Conservation (phyloP, 371 early-diverging fungal genomes). For the Mortierella sp. region DNA sequence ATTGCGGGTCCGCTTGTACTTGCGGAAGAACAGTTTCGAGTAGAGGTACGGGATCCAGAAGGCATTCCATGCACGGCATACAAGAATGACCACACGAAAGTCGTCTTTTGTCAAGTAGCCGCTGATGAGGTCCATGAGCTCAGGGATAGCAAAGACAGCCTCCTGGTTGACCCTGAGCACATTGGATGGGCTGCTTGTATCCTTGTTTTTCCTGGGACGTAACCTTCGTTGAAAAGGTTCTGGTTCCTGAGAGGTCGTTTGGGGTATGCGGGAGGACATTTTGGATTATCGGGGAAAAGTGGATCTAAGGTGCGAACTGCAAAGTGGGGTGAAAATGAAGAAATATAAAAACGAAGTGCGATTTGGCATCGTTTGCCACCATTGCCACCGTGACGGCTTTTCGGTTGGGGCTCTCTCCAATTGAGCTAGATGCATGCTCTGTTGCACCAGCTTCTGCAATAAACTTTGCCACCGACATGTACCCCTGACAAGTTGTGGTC, state of each 20-base stretch:
- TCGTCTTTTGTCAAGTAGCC: background rate
- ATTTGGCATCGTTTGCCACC: too few relatives aligned
- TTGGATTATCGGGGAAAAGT: background rate
- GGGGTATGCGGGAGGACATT: background rate
- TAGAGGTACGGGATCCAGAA: conserved; percentile 24
- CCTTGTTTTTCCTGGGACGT: background rate
- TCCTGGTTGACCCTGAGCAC: background rate
- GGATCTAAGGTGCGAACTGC: too few relatives aligned
- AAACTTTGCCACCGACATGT: too few relatives aligned
- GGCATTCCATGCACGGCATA: conserved; percentile 8
- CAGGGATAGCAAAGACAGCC: conserved; percentile 14
- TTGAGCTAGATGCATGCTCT: too few relatives aligned
- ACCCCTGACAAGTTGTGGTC: too few relatives aligned
- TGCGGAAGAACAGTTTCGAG: background rate
- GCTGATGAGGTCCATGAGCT: conserved; percentile 19
- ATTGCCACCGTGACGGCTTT: too few relatives aligned
- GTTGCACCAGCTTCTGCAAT: too few relatives aligned
- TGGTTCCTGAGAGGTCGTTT: background rate
- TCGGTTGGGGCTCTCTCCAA: too few relatives aligned
- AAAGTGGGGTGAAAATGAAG: background rate
- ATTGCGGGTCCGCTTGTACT: conserved; percentile 11
- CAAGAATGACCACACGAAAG: background rate
- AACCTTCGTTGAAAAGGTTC: background rate
- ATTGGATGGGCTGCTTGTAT: background rate
- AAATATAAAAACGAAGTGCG: background rate